A percentile compares a stretch with the other conserved stretches of the same genome.
phyloP scores from a whole-genome alignment of 129 eudicot genomes.

The Arctium minus region DNA sequence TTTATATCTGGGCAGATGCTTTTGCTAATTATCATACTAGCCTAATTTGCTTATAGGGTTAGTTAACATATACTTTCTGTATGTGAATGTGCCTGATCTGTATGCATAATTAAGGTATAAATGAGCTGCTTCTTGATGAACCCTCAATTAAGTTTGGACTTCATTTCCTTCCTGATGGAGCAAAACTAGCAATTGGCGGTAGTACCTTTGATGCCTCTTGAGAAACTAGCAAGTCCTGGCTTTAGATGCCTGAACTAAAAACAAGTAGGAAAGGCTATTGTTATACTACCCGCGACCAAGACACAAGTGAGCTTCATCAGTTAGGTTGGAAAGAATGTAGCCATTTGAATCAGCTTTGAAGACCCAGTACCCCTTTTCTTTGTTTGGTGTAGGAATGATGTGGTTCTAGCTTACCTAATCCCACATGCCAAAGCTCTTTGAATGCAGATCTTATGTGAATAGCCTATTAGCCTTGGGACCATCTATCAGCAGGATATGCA shows the following conservation, averaged over 20 bases:
- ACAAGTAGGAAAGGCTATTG: too few species aligned
- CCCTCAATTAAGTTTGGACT: too few species aligned
- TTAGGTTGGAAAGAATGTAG: neutral
- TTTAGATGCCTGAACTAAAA: too few species aligned
- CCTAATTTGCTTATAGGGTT: neutral
- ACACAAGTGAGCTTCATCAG: too few species aligned
- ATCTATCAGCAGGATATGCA: too few species aligned
- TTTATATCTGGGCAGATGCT: too few species aligned
- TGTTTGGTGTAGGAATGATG: too few species aligned
- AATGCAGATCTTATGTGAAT: neutral
- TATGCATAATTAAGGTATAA: neutral
- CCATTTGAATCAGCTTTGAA: neutral
- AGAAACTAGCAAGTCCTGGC: neutral
- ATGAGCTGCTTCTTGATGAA: neutral
- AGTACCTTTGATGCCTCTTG: neutral
- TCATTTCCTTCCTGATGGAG: neutral
- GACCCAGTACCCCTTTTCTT: neutral
- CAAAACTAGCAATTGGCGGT: neutral
- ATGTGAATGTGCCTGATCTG: neutral
- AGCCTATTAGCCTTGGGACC: too few species aligned
- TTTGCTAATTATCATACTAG: neutral
- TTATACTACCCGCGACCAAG: too few species aligned
- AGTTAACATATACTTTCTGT: neutral
- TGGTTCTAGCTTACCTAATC: neutral
- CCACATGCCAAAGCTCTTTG: neutral